Evolutionary conservation across 768 basidiomycete species (phyloP).

Genomic region (Amanita muscaria): DNA sequence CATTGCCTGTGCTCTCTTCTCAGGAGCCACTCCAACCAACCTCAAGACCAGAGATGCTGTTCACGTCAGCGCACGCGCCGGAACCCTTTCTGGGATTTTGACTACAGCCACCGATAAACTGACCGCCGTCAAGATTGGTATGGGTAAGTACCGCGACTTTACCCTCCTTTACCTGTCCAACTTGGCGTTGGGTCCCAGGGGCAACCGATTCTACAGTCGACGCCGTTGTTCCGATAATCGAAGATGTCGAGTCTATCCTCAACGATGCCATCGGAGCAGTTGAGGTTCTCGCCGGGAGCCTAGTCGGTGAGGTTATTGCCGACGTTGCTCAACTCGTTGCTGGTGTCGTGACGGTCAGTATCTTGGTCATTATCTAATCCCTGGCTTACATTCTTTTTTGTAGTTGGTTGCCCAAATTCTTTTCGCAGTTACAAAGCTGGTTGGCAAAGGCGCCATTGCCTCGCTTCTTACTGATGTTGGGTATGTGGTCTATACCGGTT

Average conservation of each 20-base stretch:
- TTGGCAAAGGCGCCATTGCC: not conserved
- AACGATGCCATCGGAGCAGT: slow-evolving; percentile 7
- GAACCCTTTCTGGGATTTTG: not conserved
- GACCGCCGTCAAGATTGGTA: not conserved
- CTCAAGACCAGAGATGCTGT: not conserved
- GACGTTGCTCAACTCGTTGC: slow-evolving; percentile 12
- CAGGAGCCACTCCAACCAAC: slow-evolving; percentile 5
- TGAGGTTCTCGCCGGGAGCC: slow-evolving; percentile 11
- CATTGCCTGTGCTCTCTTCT: slow-evolving; percentile 2
- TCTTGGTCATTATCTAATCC: not conserved
- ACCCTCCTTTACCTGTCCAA: too few species aligned
- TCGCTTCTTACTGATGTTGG: not conserved
- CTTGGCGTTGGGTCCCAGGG: too few species aligned
- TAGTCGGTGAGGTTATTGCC: slow-evolving; percentile 11
- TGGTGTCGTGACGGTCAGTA: slow-evolving; percentile 11
- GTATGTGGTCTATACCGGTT: too few species aligned
- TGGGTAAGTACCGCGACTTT: not conserved
- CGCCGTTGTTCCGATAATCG: slow-evolving; percentile 3
- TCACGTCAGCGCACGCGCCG: not conserved
- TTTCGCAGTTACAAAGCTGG: not conserved
- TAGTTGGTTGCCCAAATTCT: slow-evolving; percentile 7
- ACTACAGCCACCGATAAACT: too few species aligned
- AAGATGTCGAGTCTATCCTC: slow-evolving; percentile 11
- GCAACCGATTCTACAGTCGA: too few species aligned
- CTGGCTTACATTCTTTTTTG: not conserved